Evolutionary conservation across 2,329 filamentous ascomycete genomes (phyloP).

Genomic region (Ophiostoma piceae): DNA sequence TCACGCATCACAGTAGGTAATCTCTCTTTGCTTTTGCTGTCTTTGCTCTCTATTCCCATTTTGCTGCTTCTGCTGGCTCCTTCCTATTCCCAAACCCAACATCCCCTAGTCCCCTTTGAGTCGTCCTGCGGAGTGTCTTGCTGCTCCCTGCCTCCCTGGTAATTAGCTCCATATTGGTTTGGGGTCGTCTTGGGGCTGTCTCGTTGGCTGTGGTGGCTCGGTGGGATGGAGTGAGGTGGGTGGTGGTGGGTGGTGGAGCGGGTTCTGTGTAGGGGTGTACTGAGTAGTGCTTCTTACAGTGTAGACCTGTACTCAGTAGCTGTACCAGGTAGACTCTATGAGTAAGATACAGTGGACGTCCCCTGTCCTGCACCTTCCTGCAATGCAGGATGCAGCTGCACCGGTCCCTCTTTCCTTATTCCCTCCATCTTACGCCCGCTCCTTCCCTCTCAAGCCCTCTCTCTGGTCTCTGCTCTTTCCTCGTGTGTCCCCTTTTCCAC

Average conservation of each 20-base stretch:
- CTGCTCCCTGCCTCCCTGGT: constrained; percentile 16
- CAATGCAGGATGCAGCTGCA: neutral
- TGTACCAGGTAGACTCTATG: no score
- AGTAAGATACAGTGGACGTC: no score
- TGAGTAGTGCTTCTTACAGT: neutral
- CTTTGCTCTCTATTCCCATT: neutral
- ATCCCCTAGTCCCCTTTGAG: constrained; percentile 5
- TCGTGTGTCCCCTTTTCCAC: constrained; percentile 30
- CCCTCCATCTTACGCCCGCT: neutral
- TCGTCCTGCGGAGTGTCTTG: constrained; percentile 11
- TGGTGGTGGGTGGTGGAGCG: neutral
- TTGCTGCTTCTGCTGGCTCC: no score
- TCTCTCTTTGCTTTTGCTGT: neutral
- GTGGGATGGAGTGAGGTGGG: neutral
- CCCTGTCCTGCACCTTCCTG: no score
- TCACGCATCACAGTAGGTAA: constrained; percentile 4
- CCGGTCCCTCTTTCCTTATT: neutral
- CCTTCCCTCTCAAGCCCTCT: neutral
- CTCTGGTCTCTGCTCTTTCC: neutral
- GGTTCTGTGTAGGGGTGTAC: neutral
- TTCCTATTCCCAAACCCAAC: neutral
- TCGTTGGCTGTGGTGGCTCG: neutral
- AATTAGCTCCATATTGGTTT: constrained; percentile 14
- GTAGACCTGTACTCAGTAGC: no score
- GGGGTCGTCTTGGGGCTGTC: constrained; percentile 11